Evolutionary conservation across 768 basidiomycete species (phyloP).

Genomic region (Leccinum rimulosum): DNA sequence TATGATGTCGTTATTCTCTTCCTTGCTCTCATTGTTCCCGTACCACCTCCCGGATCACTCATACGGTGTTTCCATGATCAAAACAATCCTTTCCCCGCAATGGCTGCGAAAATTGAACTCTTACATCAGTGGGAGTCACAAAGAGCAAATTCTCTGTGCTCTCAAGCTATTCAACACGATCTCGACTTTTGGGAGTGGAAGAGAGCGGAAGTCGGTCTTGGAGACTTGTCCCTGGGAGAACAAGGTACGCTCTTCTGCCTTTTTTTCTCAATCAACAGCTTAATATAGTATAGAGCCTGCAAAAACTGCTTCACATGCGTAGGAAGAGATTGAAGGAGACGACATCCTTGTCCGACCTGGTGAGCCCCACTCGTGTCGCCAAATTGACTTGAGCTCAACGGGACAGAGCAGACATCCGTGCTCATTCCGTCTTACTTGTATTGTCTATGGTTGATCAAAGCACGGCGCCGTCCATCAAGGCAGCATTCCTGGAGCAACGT

Average conservation of each 20-base stretch:
- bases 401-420: conserved; percentile 65
- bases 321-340: conserved; percentile 41
- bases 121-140: conserved; percentile 59
- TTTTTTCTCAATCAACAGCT: conserved; percentile 1
- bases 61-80: conserved; percentile 61
- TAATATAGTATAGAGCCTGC: conserved; percentile 46
- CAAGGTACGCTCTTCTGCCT: conserved; percentile 47
- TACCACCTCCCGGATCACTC: conserved; percentile 67
- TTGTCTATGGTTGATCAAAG: conserved; percentile 64
- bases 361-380: conserved; percentile 21
- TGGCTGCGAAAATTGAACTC: conserved; percentile 58
- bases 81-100: conserved; percentile 51
- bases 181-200: conserved; percentile 62
- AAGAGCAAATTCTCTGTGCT: conserved; percentile 63
- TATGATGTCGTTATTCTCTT: conserved; percentile 53
- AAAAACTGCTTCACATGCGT: conserved; percentile 69
- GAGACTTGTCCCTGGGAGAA: conserved; percentile 79
- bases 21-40: conserved; percentile 60
- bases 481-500: conserved; percentile 67
- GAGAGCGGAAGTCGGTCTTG: conserved; percentile 57
- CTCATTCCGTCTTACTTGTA: conserved; percentile 68
- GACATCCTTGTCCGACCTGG: conserved; percentile 57
- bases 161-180: conserved; percentile 63
- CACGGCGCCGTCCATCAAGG: conserved; percentile 51
- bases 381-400: not conserved